Evolutionary conservation across 75 land plant species (phyloP).

Genomic region (Azolla pinnata): DNA sequence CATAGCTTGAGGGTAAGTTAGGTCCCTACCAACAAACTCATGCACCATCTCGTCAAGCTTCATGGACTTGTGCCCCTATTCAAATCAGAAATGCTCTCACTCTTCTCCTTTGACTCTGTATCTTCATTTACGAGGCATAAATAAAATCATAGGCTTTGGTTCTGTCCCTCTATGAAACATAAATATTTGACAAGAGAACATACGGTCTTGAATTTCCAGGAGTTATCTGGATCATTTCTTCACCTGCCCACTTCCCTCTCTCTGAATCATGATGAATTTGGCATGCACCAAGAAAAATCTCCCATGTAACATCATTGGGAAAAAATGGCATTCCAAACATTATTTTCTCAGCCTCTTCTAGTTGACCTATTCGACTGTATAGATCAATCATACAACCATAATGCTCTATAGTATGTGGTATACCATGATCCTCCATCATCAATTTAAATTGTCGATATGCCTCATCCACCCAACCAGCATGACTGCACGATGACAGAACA

Average conservation of each 20-base stretch:
- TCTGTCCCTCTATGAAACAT: too few species aligned
- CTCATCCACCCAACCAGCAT: constrained; percentile 7
- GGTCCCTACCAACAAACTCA: too few species aligned
- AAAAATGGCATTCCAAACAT: not conserved
- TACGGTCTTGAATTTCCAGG: not conserved
- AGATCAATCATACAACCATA: constrained; percentile 8
- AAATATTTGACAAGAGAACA: constrained; percentile 15
- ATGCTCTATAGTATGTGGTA: not conserved
- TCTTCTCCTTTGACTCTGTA: too few species aligned
- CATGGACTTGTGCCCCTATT: too few species aligned
- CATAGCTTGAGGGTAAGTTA: too few species aligned
- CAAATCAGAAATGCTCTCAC: too few species aligned
- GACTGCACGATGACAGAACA: constrained; percentile 3
- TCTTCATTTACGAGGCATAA: too few species aligned
- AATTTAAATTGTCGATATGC: not conserved
- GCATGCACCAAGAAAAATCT: constrained; percentile 5
- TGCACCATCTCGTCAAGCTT: too few species aligned
- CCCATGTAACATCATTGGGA: constrained; percentile 1
- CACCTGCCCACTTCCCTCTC: not conserved
- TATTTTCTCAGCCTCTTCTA: constrained; percentile 4
- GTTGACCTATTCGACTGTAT: constrained; percentile 4
- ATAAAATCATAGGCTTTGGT: too few species aligned
- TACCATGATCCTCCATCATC: constrained; percentile 3
- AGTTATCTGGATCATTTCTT: not conserved
- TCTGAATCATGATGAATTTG: not conserved